phyloP scores from a whole-genome alignment of 345 rosid genomes.

The Raphanus sativus region DNA sequence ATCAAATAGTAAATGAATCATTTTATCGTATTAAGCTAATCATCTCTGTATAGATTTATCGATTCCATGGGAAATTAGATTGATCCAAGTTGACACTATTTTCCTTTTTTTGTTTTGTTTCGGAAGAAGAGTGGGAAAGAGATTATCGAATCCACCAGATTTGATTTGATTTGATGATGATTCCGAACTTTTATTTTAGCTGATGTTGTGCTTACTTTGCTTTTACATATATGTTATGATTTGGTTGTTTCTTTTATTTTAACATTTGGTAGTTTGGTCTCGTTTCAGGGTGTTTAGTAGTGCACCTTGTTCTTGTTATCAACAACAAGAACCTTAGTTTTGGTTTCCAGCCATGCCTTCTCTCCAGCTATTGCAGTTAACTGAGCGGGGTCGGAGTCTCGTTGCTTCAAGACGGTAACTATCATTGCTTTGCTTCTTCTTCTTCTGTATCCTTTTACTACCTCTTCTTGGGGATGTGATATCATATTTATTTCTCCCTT shows the following conservation, averaged over 20 bases:
- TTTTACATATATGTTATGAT: background rate
- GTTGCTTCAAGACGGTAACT: slow-evolving; percentile 80
- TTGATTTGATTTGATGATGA: background rate
- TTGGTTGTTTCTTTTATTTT: background rate
- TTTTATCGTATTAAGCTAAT: too few relatives aligned
- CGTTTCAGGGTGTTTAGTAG: slow-evolving; percentile 37
- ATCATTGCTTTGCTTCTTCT: background rate
- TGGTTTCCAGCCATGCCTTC: slow-evolving; percentile 76
- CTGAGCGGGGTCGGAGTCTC: slow-evolving; percentile 76
- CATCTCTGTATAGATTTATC: too few relatives aligned
- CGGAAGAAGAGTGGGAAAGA: too few relatives aligned
- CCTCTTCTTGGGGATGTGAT: too few relatives aligned
- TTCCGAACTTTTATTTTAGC: background rate
- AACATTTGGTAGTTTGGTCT: slow-evolving; percentile 6
- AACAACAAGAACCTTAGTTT: slow-evolving; percentile 5
- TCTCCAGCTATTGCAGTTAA: slow-evolving; percentile 82
- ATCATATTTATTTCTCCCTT: too few relatives aligned
- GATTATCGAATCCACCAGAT: too few relatives aligned
- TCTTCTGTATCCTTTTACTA: too few relatives aligned
- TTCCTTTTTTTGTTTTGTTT: too few relatives aligned
- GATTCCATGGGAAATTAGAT: background rate
- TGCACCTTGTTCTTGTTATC: background rate
- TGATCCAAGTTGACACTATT: background rate
- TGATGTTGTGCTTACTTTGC: background rate
- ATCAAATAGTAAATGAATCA: background rate